Base-by-base conservation (phyloP, 2,329 filamentous ascomycete species). In the Neofusicoccum umdonicola region DNA sequence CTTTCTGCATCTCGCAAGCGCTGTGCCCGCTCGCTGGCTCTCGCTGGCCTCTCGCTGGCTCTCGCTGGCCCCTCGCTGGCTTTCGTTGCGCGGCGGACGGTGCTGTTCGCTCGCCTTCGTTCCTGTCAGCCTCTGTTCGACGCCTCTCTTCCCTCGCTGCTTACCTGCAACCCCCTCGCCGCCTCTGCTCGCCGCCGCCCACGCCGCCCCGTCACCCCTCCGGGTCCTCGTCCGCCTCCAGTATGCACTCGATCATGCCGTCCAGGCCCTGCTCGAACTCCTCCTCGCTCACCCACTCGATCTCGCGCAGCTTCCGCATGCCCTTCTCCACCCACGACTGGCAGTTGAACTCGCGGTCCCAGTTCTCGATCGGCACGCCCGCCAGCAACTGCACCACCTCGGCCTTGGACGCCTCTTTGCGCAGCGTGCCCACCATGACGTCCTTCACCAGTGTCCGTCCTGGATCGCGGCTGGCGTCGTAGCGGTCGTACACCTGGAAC, bases 271-370 rank as follows among this genome's bases (percentile, higher is more conserved):
- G 39, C n/a, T 63, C 50, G 61, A 54, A 42, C 48, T 63, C 61
- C 22, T 63, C 48, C 15, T 45, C 48, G 39, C 48, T 63, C 39
- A 63, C 15, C 61, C 61, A 63, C 17, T 45, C 61, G 13, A 35
- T 13, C 7, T 37, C 27, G 37, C 61, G 48, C 48, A 63, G 39
- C 39, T 44, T 27, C n/a, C 50, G 39, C 48, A 63, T 34, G 22
- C 34, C 37, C 41, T 63, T 63, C 39, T 63, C 61, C 13, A 54
- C 48, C 61, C 61, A 63, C 27, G 61, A 42, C 34, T 63, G 61
- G 48, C 61, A 63, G 39, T 63, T 63, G 61, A 63, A 63, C 42
- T 63, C 61, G 22, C 48, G 41, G 39, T 63, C 61, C 12, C 19
- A 22, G 19, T 63, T 63, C 6, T 63, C 61, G 11, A 63, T 54